phyloP scores from a whole-genome alignment of 2,329 filamentous ascomycete species.

The Stagonosporopsis tanaceti region DNA sequence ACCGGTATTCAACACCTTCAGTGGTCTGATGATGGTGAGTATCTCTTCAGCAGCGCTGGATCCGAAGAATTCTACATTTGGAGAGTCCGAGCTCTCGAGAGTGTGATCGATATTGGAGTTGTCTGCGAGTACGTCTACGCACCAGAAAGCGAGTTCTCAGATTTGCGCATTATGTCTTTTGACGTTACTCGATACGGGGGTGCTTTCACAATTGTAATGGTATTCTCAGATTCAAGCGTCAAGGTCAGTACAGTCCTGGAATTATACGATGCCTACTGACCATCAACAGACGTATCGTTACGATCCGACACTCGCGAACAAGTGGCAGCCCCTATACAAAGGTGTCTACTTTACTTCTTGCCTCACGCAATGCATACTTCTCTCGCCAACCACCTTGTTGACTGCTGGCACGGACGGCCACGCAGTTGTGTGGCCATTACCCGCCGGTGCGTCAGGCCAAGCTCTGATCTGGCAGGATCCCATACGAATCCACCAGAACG shows the following conservation, averaged over 20 bases:
- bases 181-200: slow-evolving; percentile 57
- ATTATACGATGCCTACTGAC: slow-evolving; percentile 6
- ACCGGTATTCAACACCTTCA: slow-evolving; percentile 82
- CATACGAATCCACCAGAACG: slow-evolving; percentile 74
- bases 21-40: slow-evolving; percentile 72
- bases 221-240: slow-evolving; percentile 83
- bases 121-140: slow-evolving; percentile 61
- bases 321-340: slow-evolving; percentile 48
- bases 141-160: slow-evolving; percentile 61
- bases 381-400: slow-evolving; percentile 56
- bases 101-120: slow-evolving; percentile 60
- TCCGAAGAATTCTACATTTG: slow-evolving; percentile 89
- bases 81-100: slow-evolving; percentile 66
- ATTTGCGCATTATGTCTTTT: slow-evolving; percentile 84
- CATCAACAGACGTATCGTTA: slow-evolving; percentile 56
- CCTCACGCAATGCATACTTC: slow-evolving; percentile 68
- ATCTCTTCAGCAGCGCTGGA: slow-evolving; percentile 86
- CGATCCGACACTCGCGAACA: slow-evolving; percentile 25
- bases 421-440: slow-evolving; percentile 67
- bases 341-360: slow-evolving; percentile 65
- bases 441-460: slow-evolving; percentile 1
- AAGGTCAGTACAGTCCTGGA: slow-evolving; percentile 55
- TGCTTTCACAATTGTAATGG: slow-evolving; percentile 71
- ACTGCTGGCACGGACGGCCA: slow-evolving; percentile 85
- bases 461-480: slow-evolving; percentile 41